These are phyloP conservation scores for Pseudonitzschia pungens DNA, from an alignment of 108 stramenopile species.

Conservation along the genomic window DNA sequence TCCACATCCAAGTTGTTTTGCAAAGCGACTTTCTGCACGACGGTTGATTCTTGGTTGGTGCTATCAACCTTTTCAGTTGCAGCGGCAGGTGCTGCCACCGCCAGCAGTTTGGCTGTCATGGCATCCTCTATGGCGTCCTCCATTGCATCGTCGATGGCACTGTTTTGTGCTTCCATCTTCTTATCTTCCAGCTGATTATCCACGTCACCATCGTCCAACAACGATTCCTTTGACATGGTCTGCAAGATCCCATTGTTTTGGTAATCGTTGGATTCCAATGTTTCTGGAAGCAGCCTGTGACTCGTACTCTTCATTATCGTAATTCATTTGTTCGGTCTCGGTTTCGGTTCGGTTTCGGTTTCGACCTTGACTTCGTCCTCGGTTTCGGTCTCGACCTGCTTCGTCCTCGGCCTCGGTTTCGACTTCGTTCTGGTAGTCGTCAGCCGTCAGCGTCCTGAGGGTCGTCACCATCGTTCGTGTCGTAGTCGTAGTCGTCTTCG, in stretches of 20 bases:
- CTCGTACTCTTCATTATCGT: not conserved
- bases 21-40: too few species aligned
- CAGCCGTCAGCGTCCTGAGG: too few species aligned
- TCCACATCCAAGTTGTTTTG: constrained; percentile 28
- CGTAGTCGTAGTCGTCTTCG: not conserved
- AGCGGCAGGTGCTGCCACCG: not conserved
- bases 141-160: not conserved
- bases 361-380: not conserved
- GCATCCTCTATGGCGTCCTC: not conserved
- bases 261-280: too few species aligned
- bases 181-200: constrained; percentile 6
- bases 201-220: constrained; percentile 3
- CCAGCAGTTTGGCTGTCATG: constrained; percentile 23
- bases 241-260: not conserved
- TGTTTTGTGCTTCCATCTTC: not conserved
- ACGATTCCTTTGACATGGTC: constrained; percentile 16
- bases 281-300: too few species aligned
- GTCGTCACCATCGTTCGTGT: not conserved
- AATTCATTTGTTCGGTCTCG: too few species aligned
- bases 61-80: not conserved
- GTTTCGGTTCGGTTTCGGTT: not conserved
- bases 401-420: too few species aligned
- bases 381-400: too few species aligned
- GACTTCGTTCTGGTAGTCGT: too few species aligned
- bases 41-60: not conserved